Percentiles rank a stretch among this genome's conserved stretches.
phyloP scores from a whole-genome alignment of 2,329 filamentous ascomycete species.

The Colletotrichum liriopes region DNA sequence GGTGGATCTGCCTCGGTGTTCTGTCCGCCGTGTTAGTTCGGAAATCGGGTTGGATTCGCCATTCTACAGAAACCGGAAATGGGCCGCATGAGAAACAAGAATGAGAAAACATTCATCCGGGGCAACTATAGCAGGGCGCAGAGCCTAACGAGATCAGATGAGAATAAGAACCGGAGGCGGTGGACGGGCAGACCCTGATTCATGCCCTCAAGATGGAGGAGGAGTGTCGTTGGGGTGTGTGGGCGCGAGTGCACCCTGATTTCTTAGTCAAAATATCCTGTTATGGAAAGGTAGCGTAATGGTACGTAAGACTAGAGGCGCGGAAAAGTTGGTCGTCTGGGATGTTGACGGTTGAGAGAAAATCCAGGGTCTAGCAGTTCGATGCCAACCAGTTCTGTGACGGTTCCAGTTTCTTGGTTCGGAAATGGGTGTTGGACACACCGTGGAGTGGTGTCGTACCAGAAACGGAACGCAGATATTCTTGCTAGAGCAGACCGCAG shows the following conservation, averaged over 20 bases:
- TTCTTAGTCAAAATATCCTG: not conserved
- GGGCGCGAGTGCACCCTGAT: conserved; percentile 20
- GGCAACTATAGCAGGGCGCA: conserved; percentile 5
- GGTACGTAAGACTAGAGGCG: not conserved
- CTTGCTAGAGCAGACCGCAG: not conserved
- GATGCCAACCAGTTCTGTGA: conserved; percentile 4
- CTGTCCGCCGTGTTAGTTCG: conserved; percentile 25
- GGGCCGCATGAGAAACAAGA: conserved; percentile 18
- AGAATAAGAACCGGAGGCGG: conserved; percentile 26
- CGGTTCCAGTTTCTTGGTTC: conserved; percentile 31
- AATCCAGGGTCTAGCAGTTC: conserved; percentile 19
- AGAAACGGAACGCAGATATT: conserved; percentile 18
- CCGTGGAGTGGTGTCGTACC: not conserved
- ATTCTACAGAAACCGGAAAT: conserved; percentile 12
- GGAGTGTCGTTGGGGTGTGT: not conserved
- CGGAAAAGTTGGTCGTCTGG: conserved; percentile 11
- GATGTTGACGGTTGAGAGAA: conserved; percentile 7
- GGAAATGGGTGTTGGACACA: not conserved
- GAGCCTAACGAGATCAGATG: conserved; percentile 26
- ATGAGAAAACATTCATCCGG: conserved; percentile 35
- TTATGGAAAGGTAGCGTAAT: conserved; percentile 5
- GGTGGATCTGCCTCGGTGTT: conserved; percentile 34
- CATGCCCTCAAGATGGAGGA: conserved; percentile 2
- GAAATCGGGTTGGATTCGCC: conserved; percentile 10
- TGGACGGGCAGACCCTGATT: conserved; percentile 32